A percentile compares a stretch with the other conserved stretches of the same genome.
phyloP scores from a whole-genome alignment of 305 asterid species.

The Fraxinus latifolia region DNA sequence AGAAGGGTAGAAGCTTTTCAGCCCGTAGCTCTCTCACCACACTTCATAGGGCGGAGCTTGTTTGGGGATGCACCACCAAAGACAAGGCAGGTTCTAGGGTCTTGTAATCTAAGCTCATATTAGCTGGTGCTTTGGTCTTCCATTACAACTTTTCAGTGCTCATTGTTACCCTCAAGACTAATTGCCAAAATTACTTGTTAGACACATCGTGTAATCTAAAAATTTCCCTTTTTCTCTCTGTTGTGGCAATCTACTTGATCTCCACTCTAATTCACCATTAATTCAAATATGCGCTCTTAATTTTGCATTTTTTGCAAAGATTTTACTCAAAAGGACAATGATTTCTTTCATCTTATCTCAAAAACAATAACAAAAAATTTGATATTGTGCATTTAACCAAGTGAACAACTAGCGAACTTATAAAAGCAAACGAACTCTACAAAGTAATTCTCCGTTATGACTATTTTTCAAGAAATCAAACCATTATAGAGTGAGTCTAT shows the following conservation, averaged over 20 bases:
- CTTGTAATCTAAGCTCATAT: background rate
- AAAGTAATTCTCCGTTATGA: background rate
- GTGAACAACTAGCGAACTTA: conserved; percentile 2
- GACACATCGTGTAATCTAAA: background rate
- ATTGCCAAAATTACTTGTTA: background rate
- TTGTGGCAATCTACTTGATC: background rate
- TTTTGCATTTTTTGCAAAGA: background rate
- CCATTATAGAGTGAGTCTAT: background rate
- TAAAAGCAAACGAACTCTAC: conserved; percentile 3
- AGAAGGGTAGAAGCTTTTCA: background rate
- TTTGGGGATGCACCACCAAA: background rate
- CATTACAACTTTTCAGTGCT: background rate
- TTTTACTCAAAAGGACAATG: background rate
- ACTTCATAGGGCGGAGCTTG: background rate
- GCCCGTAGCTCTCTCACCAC: background rate
- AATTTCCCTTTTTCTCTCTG: background rate
- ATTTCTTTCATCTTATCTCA: conserved; percentile 9
- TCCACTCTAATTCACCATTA: background rate
- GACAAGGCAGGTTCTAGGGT: background rate
- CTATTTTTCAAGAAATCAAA: background rate
- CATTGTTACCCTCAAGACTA: background rate
- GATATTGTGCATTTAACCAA: conserved; percentile 4
- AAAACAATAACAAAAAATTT: background rate
- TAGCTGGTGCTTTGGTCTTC: background rate
- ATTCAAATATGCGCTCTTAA: background rate